A percentile compares a stretch with the other conserved stretches of the same genome.
These are phyloP conservation scores for rapeseed (Brassica napus) DNA, from an alignment of 345 rosid species.

Conservation along the genomic window Da-Ae NC_063452.1:10123001-10123500, in stretches of 20 bases:
- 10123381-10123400: slow-evolving; percentile 47
- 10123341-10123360: slow-evolving; percentile 58
- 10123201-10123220: slow-evolving; percentile 32
- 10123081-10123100: slow-evolving; percentile 51
- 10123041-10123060: not conserved
- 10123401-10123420: slow-evolving; percentile 58
- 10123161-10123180: slow-evolving; percentile 48
- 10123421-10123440: slow-evolving; percentile 42
- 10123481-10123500: slow-evolving; percentile 60
- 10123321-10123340: slow-evolving; percentile 47
- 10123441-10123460: slow-evolving; percentile 54
- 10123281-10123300: slow-evolving; percentile 44
- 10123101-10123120: slow-evolving; percentile 26
- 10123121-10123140: slow-evolving; percentile 50
- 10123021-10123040: too few species aligned
- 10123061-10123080: slow-evolving; percentile 29
- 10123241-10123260: slow-evolving; percentile 53
- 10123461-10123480: slow-evolving; percentile 44
- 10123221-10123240: slow-evolving; percentile 50
- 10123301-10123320: slow-evolving; percentile 42
- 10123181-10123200: slow-evolving; percentile 48
- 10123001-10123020: not conserved
- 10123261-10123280: slow-evolving; percentile 47
- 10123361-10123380: slow-evolving; percentile 37
- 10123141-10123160: slow-evolving; percentile 54